Evolutionary conservation across 2,329 filamentous ascomycete genomes (phyloP).

Genomic region (Pseudogymnoascus sp.): DNA sequence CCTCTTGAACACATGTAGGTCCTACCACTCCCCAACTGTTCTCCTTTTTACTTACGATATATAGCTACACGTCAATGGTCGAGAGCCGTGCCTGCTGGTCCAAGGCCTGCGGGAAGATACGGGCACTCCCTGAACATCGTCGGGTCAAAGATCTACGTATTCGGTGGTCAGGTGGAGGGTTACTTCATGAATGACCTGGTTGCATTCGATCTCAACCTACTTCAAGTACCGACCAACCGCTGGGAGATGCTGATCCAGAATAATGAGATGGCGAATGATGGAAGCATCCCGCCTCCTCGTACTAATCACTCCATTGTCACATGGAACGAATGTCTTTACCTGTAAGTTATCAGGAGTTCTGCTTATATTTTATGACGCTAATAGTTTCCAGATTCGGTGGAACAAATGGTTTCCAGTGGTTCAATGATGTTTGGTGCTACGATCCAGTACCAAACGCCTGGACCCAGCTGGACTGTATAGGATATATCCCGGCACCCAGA

Average conservation of each 20-base stretch:
- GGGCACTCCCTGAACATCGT: constrained; percentile 95
- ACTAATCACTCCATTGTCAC: constrained; percentile 93
- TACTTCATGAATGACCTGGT: constrained; percentile 97
- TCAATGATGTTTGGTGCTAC: constrained; percentile 98
- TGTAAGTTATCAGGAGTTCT: constrained; percentile 50
- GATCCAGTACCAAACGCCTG: constrained; percentile 76
- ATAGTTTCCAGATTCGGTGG: constrained; percentile 68
- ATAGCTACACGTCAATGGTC: constrained; percentile 96
- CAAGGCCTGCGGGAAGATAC: constrained; percentile 81
- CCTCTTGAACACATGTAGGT: constrained; percentile 91
- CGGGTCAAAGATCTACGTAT: constrained; percentile 94
- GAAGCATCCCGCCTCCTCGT: constrained; percentile 72
- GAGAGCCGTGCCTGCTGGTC: constrained; percentile 76
- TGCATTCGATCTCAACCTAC: constrained; percentile 89
- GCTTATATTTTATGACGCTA: constrained; percentile 14
- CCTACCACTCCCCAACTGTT: not conserved
- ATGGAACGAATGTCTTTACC: constrained; percentile 85
- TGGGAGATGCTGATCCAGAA: constrained; percentile 90
- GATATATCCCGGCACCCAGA: constrained; percentile 87
- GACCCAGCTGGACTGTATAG: constrained; percentile 89
- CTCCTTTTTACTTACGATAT: constrained; percentile 32
- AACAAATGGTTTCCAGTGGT: constrained; percentile 93
- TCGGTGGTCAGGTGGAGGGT: constrained; percentile 94
- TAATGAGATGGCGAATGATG: constrained; percentile 46
- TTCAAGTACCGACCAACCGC: constrained; percentile 82